A percentile compares a stretch with the other conserved stretches of the same genome.
These are phyloP conservation scores for Septoria linicola DNA, from an alignment of 2,329 filamentous ascomycete species.

Conservation along the genomic window DNA sequence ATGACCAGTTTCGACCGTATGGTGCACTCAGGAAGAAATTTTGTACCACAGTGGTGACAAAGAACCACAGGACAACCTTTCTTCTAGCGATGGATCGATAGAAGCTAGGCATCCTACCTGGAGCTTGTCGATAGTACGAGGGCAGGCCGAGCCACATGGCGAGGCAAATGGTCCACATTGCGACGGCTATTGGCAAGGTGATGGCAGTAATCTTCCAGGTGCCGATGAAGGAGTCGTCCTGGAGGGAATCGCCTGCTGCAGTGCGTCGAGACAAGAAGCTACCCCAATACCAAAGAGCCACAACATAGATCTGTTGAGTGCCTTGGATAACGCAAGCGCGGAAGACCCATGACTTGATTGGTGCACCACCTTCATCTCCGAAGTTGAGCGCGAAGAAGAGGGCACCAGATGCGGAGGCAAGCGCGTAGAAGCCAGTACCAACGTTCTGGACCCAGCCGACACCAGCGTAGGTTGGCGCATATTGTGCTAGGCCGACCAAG, in stretches of 20 bases:
- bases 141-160: conserved; percentile 61
- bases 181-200: conserved; percentile 55
- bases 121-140: conserved; percentile 62
- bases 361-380: conserved; percentile 51
- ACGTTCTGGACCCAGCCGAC: conserved; percentile 58
- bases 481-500: conserved; percentile 59
- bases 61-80: conserved; percentile 66
- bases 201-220: conserved; percentile 45
- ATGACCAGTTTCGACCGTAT: conserved; percentile 66
- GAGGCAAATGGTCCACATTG: conserved; percentile 56
- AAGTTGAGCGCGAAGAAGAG: conserved; percentile 66
- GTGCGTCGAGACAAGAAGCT: conserved; percentile 51
- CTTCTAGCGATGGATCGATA: conserved; percentile 60
- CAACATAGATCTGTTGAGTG: conserved; percentile 63
- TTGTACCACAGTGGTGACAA: conserved; percentile 61
- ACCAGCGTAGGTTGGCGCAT: conserved; percentile 40
- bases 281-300: conserved; percentile 67
- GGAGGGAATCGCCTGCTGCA: conserved; percentile 42
- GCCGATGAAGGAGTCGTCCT: conserved; percentile 21
- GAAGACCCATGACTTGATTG: conserved; percentile 62
- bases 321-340: conserved; percentile 64
- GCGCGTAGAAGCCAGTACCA: conserved; percentile 60
- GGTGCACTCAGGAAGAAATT: conserved; percentile 65
- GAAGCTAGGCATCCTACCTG: conserved; percentile 63
- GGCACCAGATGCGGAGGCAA: conserved; percentile 60